Evolutionary conservation across 2,329 filamentous ascomycete genomes (phyloP), one percentile per base, ranked within the genome.

Genomic region (Claviceps sp.): DNA sequence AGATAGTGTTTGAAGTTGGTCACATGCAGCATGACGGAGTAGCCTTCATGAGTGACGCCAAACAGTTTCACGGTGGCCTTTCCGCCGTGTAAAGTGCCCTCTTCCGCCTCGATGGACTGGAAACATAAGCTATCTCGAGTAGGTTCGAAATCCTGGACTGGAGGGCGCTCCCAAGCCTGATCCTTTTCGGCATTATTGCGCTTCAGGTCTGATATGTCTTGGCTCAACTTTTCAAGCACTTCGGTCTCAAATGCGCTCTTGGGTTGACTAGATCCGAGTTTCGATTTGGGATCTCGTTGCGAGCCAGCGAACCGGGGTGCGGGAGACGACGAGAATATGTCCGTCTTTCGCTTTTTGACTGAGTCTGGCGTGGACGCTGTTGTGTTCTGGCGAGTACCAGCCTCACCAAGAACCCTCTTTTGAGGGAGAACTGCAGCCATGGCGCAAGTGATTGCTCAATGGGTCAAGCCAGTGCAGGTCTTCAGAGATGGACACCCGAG

Each of bases 1-100:
- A 98, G 81, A 65, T 98, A 98, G 66, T 98, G 93, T 59, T 89
- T 84, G 69, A 98, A 98, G 63, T 89, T 88, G 16, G 87, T 95
- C 56, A 98, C 90, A 66, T 98, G 93, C 13, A 98, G 75, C 67
- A 98, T 79, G 41, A 95, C 89, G 3, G 93, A 98, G 68, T 98
- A 85, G 51, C 93, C 93, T 55, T 74, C 66, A 60, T 80, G 69
- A 4, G 89, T 95, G 4, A 97, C 89, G 61, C 93, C 93, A 69
- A 97, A 98, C 20, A 98, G 77, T 72, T 93, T 94, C 53, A 98
- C 80, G 0, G 88, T 84, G 0, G 87, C 75, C 63, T 70, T 83
- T 20, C 87, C 88, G 48, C 87, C 87, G 64, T 84, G 73, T 1
- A 96, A 67, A 3, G 82, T 86, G 20, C 93, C 91, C 66, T 98